A percentile compares a stretch with the other conserved stretches of the same genome.
Evolutionary conservation across 164 flowering plant species (phyloP).

Genomic region (Vitis cinerea): DNA sequence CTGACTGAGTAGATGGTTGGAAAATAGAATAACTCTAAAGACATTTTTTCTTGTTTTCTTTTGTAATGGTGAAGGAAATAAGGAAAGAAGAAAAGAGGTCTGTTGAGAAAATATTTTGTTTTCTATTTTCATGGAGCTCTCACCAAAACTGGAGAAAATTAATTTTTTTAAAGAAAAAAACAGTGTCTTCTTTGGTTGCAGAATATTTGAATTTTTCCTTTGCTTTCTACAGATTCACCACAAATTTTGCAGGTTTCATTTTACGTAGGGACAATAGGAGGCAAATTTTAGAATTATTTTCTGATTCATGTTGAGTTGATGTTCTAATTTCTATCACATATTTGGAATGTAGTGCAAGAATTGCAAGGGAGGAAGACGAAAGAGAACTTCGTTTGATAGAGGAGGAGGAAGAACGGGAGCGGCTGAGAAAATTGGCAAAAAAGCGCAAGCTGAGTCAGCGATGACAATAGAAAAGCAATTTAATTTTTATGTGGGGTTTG

Average conservation of each 20-base stretch:
- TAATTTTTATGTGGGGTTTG: no score
- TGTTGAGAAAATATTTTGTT: neutral
- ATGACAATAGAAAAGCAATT: constrained; percentile 4
- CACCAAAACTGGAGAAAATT: neutral
- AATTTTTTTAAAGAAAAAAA: no score
- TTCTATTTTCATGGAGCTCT: neutral
- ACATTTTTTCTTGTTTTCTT: no score
- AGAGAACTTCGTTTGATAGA: constrained; percentile 56
- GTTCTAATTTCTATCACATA: neutral
- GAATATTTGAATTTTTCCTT: no score
- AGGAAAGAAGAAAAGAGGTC: neutral
- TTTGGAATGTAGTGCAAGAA: constrained; percentile 51
- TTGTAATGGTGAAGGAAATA: neutral
- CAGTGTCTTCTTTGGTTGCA: no score
- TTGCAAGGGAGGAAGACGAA: constrained; percentile 76
- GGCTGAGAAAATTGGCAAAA: constrained; percentile 53
- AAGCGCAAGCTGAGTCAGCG: constrained; percentile 50
- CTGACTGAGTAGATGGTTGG: no score
- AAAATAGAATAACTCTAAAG: neutral
- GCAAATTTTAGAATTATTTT: neutral
- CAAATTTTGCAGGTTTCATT: neutral
- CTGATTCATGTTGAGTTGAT: neutral
- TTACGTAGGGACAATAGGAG: no score
- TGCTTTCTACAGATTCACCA: no score
- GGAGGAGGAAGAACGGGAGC: constrained; percentile 72